Conservation (phyloP, 2,329 filamentous ascomycete species). For the Elsinoe australis region DNA sequence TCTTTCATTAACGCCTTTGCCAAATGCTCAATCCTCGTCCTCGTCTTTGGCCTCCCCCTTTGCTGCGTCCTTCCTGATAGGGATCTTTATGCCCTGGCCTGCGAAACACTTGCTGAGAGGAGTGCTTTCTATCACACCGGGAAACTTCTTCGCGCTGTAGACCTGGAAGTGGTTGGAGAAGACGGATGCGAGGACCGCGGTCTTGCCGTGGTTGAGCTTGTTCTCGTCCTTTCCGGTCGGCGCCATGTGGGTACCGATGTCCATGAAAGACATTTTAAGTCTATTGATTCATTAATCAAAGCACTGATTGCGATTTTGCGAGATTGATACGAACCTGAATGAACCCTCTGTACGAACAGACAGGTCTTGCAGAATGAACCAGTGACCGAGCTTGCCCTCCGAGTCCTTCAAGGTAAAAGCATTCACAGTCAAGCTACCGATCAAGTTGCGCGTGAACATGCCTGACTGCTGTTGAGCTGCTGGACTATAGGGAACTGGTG, state of each 20-base stretch:
- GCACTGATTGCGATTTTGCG: not conserved
- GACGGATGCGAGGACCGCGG: constrained; percentile 72
- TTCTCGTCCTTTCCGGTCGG: constrained; percentile 29
- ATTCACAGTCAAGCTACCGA: constrained; percentile 83
- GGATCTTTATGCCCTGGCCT: constrained; percentile 90
- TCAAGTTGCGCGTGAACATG: constrained; percentile 92
- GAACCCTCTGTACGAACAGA: constrained; percentile 87
- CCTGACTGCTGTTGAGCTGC: constrained; percentile 50
- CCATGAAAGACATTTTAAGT: constrained; percentile 70
- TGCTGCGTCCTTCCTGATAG: constrained; percentile 77
- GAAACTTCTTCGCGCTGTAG: constrained; percentile 96
- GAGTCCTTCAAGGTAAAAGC: constrained; percentile 76
- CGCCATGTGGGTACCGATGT: constrained; percentile 55
- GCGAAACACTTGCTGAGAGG: constrained; percentile 87
- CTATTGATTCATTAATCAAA: constrained; percentile 32
- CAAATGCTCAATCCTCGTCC: constrained; percentile 33
- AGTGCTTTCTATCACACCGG: constrained; percentile 92
- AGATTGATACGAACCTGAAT: constrained; percentile 60
- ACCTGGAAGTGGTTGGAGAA: constrained; percentile 90
- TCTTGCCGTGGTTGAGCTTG: constrained; percentile 63
- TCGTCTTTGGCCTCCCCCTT: constrained; percentile 39
- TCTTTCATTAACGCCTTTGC: not conserved
- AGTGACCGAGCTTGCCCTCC: constrained; percentile 75
- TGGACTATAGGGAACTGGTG: constrained; percentile 14
- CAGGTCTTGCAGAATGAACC: constrained; percentile 94